phyloP scores from a whole-genome alignment of 2,329 filamentous ascomycete species.

The Aureobasidium sp. region DNA sequence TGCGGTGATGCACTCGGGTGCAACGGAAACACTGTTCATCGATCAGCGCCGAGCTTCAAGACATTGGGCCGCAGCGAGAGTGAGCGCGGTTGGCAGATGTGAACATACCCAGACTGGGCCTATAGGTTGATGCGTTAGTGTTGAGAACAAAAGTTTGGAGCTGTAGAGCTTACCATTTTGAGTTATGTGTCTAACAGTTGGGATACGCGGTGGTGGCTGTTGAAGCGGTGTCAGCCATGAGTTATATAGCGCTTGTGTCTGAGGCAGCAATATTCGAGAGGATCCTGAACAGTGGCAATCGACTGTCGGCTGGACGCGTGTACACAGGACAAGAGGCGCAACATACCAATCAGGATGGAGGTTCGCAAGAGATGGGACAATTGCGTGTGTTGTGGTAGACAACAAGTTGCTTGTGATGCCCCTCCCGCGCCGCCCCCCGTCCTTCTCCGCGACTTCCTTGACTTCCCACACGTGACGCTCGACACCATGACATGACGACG shows the following conservation, averaged over 20 bases:
- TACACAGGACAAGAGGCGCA: background rate
- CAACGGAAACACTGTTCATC: conserved; percentile 58
- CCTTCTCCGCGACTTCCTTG: background rate
- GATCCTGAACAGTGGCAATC: background rate
- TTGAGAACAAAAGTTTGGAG: background rate
- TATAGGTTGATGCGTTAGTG: conserved; percentile 17
- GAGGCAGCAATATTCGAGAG: conserved; percentile 10
- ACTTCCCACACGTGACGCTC: background rate
- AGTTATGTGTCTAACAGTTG: conserved; percentile 12
- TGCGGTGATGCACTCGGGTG: conserved; percentile 58
- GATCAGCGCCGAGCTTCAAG: conserved; percentile 1
- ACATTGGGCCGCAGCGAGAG: conserved; percentile 10
- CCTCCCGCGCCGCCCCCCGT: conserved; percentile 7
- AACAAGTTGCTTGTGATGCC: conserved; percentile 6
- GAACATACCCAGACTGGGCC: conserved; percentile 40
- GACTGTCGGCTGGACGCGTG: conserved; percentile 6
- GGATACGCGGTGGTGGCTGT: conserved; percentile 6
- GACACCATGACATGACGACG: background rate
- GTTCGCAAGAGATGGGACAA: background rate
- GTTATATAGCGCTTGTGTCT: conserved; percentile 4
- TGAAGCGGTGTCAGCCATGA: conserved; percentile 7
- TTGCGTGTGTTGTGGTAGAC: conserved; percentile 4
- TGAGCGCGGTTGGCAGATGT: conserved; percentile 15
- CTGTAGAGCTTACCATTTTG: conserved; percentile 9
- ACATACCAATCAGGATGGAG: background rate